These are phyloP conservation scores for Paulownia fortunei DNA, from an alignment of 257 asterid genomes.

Conservation along the genomic window DNA sequence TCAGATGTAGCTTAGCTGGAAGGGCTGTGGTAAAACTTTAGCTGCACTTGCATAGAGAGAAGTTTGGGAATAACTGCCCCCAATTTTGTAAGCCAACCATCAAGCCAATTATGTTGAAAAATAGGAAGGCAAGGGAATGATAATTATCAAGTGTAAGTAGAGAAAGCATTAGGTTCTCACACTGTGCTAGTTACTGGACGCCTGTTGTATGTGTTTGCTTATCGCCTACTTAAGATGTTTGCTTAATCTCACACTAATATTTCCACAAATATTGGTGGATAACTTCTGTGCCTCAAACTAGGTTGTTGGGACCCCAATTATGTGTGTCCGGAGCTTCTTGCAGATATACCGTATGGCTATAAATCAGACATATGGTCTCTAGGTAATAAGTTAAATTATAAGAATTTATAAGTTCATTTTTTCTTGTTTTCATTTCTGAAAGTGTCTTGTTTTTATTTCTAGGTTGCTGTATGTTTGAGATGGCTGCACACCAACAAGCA, in stretches of 20 bases:
- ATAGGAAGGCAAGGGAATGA: no score
- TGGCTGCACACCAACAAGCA: conserved; percentile 93
- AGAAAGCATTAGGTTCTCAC: no score
- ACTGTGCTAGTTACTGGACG: no score
- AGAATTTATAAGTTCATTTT: not conserved
- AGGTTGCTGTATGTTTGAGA: conserved; percentile 98
- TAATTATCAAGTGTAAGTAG: no score
- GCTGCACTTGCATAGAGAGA: no score
- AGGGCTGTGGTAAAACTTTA: no score
- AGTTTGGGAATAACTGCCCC: no score
- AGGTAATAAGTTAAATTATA: conserved; percentile 51
- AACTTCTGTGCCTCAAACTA: conserved; percentile 39
- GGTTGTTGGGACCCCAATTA: conserved; percentile 85
- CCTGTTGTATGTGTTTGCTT: not conserved
- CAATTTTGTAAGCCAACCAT: no score
- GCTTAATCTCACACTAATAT: not conserved
- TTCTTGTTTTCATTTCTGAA: conserved; percentile 10
- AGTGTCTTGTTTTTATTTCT: conserved; percentile 20
- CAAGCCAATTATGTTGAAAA: no score
- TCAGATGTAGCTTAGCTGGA: no score
- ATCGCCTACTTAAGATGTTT: not conserved
- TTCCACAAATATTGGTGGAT: conserved; percentile 8
- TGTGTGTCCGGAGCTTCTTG: conserved; percentile 96
- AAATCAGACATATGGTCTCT: conserved; percentile 99
- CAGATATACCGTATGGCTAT: conserved; percentile 81